phyloP scores from a whole-genome alignment of 805 yeast genomes.

The Kregervanrija pseudodelftensis region DNA sequence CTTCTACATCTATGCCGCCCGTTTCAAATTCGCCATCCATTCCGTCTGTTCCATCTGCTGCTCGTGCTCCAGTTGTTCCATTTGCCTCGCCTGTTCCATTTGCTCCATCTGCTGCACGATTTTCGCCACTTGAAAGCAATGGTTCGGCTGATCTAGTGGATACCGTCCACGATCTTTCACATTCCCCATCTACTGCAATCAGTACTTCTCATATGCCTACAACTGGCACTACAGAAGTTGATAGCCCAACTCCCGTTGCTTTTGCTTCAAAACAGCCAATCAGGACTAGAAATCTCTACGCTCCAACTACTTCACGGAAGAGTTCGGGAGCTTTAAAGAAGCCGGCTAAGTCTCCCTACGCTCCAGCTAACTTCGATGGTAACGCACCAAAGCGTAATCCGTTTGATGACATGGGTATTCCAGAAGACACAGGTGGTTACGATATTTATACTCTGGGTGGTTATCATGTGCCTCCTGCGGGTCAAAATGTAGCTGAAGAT shows the following conservation, averaged over 20 bases:
- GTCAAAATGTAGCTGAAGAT: not conserved
- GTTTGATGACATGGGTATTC: conserved; percentile 7
- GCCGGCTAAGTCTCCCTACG: conserved; percentile 1
- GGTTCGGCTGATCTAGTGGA: no score
- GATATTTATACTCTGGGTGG: conserved; percentile 29
- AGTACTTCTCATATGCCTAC: no score
- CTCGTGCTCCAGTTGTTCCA: not conserved
- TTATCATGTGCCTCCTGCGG: conserved; percentile 19
- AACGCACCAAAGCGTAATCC: not conserved
- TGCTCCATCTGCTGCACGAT: not conserved
- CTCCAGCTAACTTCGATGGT: not conserved
- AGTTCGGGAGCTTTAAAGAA: not conserved
- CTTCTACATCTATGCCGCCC: not conserved
- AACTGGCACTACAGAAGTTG: no score
- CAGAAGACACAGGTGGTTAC: conserved; percentile 11
- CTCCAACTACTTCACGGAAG: conserved; percentile 1
- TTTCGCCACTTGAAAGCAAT: no score
- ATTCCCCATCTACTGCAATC: no score
- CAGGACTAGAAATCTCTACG: conserved; percentile 3
- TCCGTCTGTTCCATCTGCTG: not conserved
- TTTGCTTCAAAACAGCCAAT: not conserved
- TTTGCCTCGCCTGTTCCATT: not conserved
- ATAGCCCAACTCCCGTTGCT: not conserved
- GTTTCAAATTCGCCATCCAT: not conserved
- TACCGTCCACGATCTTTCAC: no score